Base-by-base conservation (phyloP, 805 yeast species). In the Zygosaccharomyces siamensis region DNA sequence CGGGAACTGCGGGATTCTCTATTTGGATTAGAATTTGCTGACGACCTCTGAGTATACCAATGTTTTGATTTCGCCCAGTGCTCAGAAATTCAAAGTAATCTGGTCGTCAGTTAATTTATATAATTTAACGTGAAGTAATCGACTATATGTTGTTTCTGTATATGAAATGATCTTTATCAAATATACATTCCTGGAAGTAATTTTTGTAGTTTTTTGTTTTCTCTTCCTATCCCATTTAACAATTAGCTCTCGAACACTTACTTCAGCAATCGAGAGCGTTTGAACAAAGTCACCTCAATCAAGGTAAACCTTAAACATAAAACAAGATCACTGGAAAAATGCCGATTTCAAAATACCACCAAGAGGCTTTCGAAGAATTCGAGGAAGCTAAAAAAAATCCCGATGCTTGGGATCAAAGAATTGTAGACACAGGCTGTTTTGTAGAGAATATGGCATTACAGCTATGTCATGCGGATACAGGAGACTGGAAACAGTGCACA, bases 391-490 rank as follows among this genome's bases (percentile, higher is more conserved):
- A 57, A 1, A 76, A 71, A 6, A 84, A 79, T 50, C 86, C 85
- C 1, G 90, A 84, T 59, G 87, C 77, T 44, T 84, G 90, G 90
- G 93, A 87, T 59, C 66, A 75, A 60, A 69, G 95, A 51, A 87
- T 87, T 43, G 75, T 73, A 26, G 74, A 81, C 30, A 86, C 95
- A 0, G 95, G 95, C 1, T 87, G 95, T 47, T 60, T 57, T 70
- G 84, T 76, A 27, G 90, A 87, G 60, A 87, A 87, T 58, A 66
- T 82, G 60, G 79, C 79, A 12, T 68, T 87, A 28, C 87, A 83
- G 45, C 66, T 86, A 30, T 87, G 96, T 56, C 89, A 84, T 61
- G 89, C 89, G 3, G 95, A 86, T 50, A 83, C 83, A 1, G 80
- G 80, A 26, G 95, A 87, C 61, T 87, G 96, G 96, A 69, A 95